phyloP scores from a whole-genome alignment of 257 asterid species.

The Ballota nigra region DNA sequence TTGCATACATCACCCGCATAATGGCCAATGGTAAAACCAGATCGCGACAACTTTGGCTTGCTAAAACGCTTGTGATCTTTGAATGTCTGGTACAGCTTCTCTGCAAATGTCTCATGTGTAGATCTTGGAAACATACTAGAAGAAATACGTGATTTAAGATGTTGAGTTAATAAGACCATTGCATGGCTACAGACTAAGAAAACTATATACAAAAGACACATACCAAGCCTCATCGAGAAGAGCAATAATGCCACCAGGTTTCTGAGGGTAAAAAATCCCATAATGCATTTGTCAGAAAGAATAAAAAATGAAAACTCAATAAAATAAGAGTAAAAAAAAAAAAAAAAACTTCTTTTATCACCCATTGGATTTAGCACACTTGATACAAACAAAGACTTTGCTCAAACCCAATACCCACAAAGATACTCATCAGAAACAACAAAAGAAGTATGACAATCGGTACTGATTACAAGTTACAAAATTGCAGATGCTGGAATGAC shows the following conservation, averaged over 20 bases:
- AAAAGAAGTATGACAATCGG: neutral
- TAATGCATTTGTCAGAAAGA: neutral
- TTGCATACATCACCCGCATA: slow-evolving; percentile 94
- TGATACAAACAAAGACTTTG: neutral
- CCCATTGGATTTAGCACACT: neutral
- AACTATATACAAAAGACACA: slow-evolving; percentile 21
- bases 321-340: neutral
- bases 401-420: neutral
- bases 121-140: slow-evolving; percentile 96
- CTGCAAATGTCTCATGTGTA: slow-evolving; percentile 79
- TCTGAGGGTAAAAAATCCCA: slow-evolving; percentile 45
- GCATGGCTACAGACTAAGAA: neutral
- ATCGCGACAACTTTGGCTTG: slow-evolving; percentile 84
- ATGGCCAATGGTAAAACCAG: slow-evolving; percentile 84
- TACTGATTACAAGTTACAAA: neutral
- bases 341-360: neutral
- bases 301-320: neutral
- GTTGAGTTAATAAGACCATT: neutral
- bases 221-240: slow-evolving; percentile 99
- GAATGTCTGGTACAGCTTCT: slow-evolving; percentile 83
- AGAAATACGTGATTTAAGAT: slow-evolving; percentile 13
- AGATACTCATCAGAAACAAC: neutral
- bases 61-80: slow-evolving; percentile 80
- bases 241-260: slow-evolving; percentile 95
- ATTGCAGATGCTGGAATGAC: neutral